These are phyloP conservation scores for Phytophthora sansomeana DNA, from an alignment of 352 stramenopile genomes.

Conservation along the genomic window DNA sequence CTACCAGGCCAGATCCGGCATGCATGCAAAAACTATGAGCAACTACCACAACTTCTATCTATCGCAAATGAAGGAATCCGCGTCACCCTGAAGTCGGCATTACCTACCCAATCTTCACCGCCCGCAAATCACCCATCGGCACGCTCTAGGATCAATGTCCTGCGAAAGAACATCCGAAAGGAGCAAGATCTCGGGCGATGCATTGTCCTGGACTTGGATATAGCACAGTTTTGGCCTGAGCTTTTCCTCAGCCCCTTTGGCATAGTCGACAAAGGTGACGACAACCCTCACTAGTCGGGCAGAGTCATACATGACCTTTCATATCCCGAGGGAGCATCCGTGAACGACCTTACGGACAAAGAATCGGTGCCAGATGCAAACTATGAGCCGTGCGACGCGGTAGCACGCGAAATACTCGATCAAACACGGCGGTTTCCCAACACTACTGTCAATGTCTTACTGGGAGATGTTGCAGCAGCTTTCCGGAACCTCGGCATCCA, in stretches of 20 bases:
- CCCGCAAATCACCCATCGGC: slow-evolving; percentile 4
- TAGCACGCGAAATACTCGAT: not conserved
- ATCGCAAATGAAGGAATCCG: not conserved
- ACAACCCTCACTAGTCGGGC: not conserved
- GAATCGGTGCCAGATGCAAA: not conserved
- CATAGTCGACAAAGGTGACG: not conserved
- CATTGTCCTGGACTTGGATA: slow-evolving; percentile 1
- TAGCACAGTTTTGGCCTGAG: not conserved
- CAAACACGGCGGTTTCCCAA: not conserved
- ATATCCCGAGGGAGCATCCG: not conserved
- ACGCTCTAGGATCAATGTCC: not conserved
- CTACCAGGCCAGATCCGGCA: not conserved
- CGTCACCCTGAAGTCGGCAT: not conserved
- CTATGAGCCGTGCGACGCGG: not conserved
- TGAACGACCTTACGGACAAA: not conserved
- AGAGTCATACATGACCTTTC: not conserved
- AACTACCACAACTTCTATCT: not conserved
- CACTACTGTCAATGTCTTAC: too few relatives aligned
- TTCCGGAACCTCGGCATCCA: not conserved
- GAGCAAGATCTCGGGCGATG: not conserved
- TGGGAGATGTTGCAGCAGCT: not conserved
- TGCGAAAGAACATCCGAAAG: slow-evolving; percentile 8
- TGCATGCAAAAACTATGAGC: not conserved
- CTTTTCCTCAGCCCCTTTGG: not conserved
- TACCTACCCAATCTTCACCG: not conserved